Evolutionary conservation across 73 alveolate species (phyloP).

Genomic region (Durusdinium trenchii): DNA sequence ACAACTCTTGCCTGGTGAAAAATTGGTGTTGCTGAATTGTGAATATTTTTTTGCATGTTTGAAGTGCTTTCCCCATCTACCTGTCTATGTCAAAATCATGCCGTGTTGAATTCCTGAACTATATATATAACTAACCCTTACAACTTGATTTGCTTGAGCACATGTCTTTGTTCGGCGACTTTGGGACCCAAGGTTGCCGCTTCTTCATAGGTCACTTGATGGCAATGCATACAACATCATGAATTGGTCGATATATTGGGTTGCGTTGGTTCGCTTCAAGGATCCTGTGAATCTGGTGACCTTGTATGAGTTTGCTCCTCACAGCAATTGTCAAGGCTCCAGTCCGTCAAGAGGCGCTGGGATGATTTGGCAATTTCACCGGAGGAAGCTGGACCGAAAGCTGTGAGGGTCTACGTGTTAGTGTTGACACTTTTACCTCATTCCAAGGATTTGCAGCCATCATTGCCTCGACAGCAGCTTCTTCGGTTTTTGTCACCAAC

Average conservation of each 20-base stretch:
- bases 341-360: constrained; percentile 76
- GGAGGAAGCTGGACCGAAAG: background rate
- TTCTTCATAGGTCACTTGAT: constrained; percentile 42
- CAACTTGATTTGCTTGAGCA: too few relatives aligned
- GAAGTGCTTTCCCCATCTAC: background rate
- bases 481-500: background rate
- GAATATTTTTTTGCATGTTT: background rate
- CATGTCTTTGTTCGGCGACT: background rate
- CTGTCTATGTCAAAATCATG: too few relatives aligned
- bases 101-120: too few relatives aligned
- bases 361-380: constrained; percentile 69
- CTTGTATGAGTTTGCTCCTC: background rate
- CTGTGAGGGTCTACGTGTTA: background rate
- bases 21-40: too few relatives aligned
- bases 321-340: background rate
- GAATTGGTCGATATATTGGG: too few relatives aligned
- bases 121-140: too few relatives aligned
- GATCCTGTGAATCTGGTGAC: background rate
- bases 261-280: background rate
- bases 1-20: too few relatives aligned
- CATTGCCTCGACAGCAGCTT: background rate
- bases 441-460: constrained; percentile 28
- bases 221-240: background rate
- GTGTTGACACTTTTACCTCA: background rate
- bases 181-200: background rate